Percentiles rank a stretch among this genome's conserved stretches.
Evolutionary conservation across 768 basidiomycete genomes (phyloP).

Genomic region (Dentipellis fragilis): DNA sequence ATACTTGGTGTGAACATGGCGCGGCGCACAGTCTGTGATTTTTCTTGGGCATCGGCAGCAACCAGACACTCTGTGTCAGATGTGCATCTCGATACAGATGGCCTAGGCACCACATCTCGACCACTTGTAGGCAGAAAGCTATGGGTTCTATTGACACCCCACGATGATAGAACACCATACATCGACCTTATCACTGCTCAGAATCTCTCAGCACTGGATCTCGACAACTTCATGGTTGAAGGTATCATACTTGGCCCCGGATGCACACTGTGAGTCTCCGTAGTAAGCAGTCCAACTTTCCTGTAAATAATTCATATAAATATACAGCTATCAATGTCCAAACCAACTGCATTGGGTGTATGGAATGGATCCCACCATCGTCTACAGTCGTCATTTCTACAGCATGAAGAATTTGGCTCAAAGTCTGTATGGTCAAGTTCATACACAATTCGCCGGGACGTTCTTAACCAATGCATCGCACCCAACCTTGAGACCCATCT

Average conservation of each 20-base stretch:
- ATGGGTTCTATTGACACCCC: background rate
- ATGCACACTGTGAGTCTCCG: background rate
- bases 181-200: background rate
- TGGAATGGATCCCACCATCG: background rate
- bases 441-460: background rate
- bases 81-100: background rate
- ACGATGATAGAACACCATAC: background rate
- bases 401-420: background rate
- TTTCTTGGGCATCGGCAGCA: background rate
- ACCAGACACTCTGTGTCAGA: background rate
- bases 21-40: no score
- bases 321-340: background rate
- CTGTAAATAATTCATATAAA: background rate
- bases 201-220: background rate
- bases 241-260: background rate
- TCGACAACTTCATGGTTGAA: background rate
- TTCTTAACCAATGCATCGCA: background rate
- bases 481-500: background rate
- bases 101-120: background rate
- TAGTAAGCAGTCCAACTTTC: background rate
- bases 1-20: no score
- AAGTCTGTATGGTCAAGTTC: background rate
- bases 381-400: background rate
- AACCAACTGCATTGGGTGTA: background rate
- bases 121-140: background rate